These are phyloP conservation scores for Amanita inopinata DNA, from an alignment of 768 basidiomycete genomes.

Conservation along the genomic window DNA sequence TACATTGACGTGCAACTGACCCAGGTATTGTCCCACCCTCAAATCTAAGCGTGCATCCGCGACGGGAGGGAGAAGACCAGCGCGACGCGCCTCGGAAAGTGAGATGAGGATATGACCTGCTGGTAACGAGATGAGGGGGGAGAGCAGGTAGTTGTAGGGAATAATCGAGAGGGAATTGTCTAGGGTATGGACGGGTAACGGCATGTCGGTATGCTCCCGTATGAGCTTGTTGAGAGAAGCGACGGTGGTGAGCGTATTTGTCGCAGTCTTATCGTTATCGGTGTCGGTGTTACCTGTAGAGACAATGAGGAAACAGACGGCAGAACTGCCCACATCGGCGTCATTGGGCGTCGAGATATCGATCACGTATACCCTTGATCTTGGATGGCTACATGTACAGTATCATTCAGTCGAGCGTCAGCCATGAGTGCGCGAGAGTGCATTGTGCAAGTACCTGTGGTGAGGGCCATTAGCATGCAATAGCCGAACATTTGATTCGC, in stretches of 20 bases:
- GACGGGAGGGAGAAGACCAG: slow-evolving; percentile 24
- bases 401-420: neutral
- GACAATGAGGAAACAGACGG: slow-evolving; percentile 22
- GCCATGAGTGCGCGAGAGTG: neutral
- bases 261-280: slow-evolving; percentile 2
- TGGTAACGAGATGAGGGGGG: slow-evolving; percentile 27
- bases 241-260: slow-evolving; percentile 28
- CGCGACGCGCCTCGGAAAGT: slow-evolving; percentile 27
- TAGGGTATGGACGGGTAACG: slow-evolving; percentile 38
- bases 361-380: slow-evolving; percentile 10
- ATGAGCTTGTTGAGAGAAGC: slow-evolving; percentile 32
- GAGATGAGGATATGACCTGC: slow-evolving; percentile 24
- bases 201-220: slow-evolving; percentile 35
- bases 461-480: neutral
- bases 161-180: slow-evolving; percentile 35
- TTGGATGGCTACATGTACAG: slow-evolving; percentile 12
- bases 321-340: neutral
- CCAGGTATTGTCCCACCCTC: slow-evolving; percentile 50
- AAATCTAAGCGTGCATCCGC: slow-evolving; percentile 43
- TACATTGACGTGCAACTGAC: slow-evolving; percentile 51
- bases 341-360: slow-evolving; percentile 11
- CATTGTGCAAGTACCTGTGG: no score
- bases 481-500: neutral
- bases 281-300: slow-evolving; percentile 8
- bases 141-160: slow-evolving; percentile 46